phyloP scores from a whole-genome alignment of 2,329 filamentous ascomycete species.

The Falciphora oryzae region DNA sequence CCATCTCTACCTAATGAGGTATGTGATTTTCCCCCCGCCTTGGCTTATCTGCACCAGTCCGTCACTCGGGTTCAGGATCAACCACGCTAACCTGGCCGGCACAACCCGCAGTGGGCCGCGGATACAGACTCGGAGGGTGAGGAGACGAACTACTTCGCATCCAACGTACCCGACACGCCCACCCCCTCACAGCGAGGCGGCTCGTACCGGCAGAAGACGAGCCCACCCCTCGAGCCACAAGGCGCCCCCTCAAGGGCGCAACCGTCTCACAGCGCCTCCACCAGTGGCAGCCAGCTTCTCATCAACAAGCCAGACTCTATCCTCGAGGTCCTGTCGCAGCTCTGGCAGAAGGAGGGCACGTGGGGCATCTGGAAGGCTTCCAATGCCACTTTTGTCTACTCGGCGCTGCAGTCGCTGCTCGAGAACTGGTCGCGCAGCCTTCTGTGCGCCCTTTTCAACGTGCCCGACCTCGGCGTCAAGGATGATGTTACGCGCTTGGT shows the following conservation, averaged over 20 bases:
- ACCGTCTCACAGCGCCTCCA: slow-evolving; percentile 25
- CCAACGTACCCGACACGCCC: slow-evolving; percentile 51
- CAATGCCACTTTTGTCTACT: slow-evolving; percentile 90
- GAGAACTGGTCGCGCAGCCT: slow-evolving; percentile 91
- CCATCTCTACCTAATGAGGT: slow-evolving; percentile 9
- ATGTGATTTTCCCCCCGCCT: background rate
- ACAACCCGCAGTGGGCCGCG: background rate
- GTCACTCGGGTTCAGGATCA: background rate
- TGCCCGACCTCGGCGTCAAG: slow-evolving; percentile 74
- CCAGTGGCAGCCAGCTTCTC: slow-evolving; percentile 52
- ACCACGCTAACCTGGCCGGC: background rate
- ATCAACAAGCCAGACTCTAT: slow-evolving; percentile 75
- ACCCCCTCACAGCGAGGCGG: slow-evolving; percentile 32
- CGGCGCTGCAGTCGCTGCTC: slow-evolving; percentile 74
- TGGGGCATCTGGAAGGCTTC: slow-evolving; percentile 94
- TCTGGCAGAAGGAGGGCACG: slow-evolving; percentile 84
- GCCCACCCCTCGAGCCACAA: slow-evolving; percentile 18
- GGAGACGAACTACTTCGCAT: slow-evolving; percentile 80
- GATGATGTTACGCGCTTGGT: slow-evolving; percentile 72
- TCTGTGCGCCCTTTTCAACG: slow-evolving; percentile 82
- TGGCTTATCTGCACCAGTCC: background rate
- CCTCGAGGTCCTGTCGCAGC: slow-evolving; percentile 76
- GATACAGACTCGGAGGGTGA: slow-evolving; percentile 69
- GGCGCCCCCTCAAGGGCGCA: slow-evolving; percentile 1
- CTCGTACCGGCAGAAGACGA: slow-evolving; percentile 25